Evolutionary conservation across 257 asterid genomes (phyloP).

Genomic region (Phtheirospermum japonicum): DNA sequence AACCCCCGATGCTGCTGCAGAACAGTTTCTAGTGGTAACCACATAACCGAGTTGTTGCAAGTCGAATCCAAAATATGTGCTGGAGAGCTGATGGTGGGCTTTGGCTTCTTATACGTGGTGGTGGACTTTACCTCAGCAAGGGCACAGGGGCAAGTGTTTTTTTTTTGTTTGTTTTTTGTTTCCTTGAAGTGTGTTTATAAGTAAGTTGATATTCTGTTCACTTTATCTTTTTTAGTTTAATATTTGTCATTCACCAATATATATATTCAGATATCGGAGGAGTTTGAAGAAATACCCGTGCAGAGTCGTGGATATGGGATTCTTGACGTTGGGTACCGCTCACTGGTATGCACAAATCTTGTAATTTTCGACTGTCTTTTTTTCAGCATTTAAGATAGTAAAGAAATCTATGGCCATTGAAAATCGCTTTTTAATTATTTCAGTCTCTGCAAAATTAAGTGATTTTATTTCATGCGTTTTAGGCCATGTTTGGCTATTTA

Average conservation of each 20-base stretch:
- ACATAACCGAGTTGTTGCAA: conserved; percentile 89
- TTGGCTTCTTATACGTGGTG: conserved; percentile 98
- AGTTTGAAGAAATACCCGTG: conserved; percentile 67
- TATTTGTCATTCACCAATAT: conserved; percentile 2
- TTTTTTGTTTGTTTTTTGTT: too few relatives aligned
- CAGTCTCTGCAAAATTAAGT: background rate
- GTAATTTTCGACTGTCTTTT: background rate
- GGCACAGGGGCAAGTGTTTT: conserved; percentile 90
- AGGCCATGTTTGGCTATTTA: background rate
- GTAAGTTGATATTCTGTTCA: conserved; percentile 11
- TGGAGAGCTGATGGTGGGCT: conserved; percentile 99
- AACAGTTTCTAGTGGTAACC: conserved; percentile 99
- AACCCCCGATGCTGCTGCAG: conserved; percentile 80
- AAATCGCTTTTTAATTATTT: too few relatives aligned
- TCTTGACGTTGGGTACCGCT: conserved; percentile 86
- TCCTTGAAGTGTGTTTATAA: background rate
- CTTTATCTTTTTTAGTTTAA: background rate
- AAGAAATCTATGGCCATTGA: background rate
- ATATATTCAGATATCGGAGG: conserved; percentile 71
- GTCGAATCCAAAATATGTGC: conserved; percentile 97
- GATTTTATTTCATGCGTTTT: conserved; percentile 2
- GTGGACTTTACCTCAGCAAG: conserved; percentile 94
- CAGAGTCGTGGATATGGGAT: conserved; percentile 91
- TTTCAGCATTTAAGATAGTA: conserved; percentile 11
- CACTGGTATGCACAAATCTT: conserved; percentile 47